Conservation (phyloP, 441 rosid species). For the Monsonia emarginata region DNA sequence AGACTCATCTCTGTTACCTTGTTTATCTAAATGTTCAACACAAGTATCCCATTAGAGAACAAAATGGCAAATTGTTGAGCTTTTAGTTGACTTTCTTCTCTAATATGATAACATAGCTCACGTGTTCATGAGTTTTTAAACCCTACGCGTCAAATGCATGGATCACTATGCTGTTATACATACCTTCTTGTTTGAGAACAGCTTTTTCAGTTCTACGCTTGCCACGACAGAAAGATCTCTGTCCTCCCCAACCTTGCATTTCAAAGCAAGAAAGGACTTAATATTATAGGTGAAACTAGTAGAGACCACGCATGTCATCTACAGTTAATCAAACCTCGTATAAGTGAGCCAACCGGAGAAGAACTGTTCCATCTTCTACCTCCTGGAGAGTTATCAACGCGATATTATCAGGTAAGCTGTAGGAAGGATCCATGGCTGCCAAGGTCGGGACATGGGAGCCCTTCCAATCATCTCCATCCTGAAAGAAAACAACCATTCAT, state of each 20-base stretch:
- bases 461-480: conserved; percentile 40
- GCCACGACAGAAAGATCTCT: conserved; percentile 58
- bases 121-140: too few species aligned
- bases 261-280: neutral
- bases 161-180: too few species aligned
- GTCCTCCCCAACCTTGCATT: conserved; percentile 70
- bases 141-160: too few species aligned
- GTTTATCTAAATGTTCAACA: conserved; percentile 26
- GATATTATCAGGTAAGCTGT: conserved; percentile 49
- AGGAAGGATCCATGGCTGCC: conserved; percentile 51
- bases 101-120: too few species aligned
- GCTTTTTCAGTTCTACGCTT: conserved; percentile 53
- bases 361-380: conserved; percentile 44
- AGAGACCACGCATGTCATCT: neutral
- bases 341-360: conserved; percentile 53
- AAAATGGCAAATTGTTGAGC: too few species aligned
- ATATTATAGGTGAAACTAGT: neutral
- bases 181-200: conserved; percentile 64
- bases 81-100: too few species aligned
- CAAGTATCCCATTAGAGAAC: too few species aligned
- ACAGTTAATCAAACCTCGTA: conserved; percentile 38
- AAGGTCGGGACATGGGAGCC: conserved; percentile 34
- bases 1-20: conserved; percentile 26
- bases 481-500: conserved; percentile 17
- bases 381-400: conserved; percentile 55